These are phyloP conservation scores for Umbilicus rupestris DNA, from an alignment of 164 flowering plant species.

Conservation along the genomic window DNA sequence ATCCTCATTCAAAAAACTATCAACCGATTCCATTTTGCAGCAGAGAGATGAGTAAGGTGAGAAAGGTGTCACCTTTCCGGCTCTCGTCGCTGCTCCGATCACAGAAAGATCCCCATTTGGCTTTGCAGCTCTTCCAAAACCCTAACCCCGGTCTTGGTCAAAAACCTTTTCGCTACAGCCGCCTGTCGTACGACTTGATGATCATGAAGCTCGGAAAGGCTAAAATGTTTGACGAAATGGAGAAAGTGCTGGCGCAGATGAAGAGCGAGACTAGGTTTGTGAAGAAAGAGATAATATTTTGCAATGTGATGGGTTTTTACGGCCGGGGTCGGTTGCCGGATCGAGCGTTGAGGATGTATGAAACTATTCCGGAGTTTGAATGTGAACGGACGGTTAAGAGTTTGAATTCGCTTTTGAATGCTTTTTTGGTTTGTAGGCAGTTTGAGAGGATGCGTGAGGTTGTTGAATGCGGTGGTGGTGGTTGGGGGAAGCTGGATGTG, in stretches of 20 bases:
- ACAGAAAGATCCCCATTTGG: conserved; percentile 40
- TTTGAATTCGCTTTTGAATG: conserved; percentile 37
- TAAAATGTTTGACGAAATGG: conserved; percentile 64
- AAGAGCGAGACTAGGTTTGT: conserved; percentile 36
- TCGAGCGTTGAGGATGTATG: conserved; percentile 35
- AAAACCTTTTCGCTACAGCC: conserved; percentile 49
- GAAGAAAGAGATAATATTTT: conserved; percentile 46
- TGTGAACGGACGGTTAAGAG: conserved; percentile 52
- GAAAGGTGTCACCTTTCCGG: conserved; percentile 41
- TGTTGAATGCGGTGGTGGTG: conserved; percentile 21
- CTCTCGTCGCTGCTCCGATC: conserved; percentile 61
- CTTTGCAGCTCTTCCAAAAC: conserved; percentile 52
- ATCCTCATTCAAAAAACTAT: too few species aligned
- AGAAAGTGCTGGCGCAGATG: conserved; percentile 38
- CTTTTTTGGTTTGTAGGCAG: conserved; percentile 38
- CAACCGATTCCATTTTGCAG: too few species aligned
- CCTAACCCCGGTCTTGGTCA: conserved; percentile 29
- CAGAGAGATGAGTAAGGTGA: neutral
- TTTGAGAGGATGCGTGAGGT: conserved; percentile 29
- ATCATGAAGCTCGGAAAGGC: conserved; percentile 71
- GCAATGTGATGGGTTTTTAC: conserved; percentile 51
- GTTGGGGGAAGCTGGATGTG: conserved; percentile 34
- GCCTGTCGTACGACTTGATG: conserved; percentile 63
- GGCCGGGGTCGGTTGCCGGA: conserved; percentile 39
- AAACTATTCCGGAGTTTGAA: conserved; percentile 41